Evolutionary conservation across 176 grass and related monocot species (phyloP), one percentile per base, ranked within the genome.

Genomic region (Aegilops speltoides): DNA sequence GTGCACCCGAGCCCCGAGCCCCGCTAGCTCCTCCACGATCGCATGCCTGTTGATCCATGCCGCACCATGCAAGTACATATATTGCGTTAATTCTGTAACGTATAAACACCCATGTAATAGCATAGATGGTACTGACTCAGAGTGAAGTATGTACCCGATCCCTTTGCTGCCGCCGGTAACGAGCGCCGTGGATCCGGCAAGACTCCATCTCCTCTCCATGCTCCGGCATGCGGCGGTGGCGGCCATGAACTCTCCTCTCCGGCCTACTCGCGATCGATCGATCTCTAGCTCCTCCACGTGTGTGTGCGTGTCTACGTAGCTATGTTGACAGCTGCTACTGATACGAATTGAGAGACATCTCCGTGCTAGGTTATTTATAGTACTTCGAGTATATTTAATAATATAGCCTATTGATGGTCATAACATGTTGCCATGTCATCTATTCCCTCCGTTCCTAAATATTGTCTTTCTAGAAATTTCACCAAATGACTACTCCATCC

Each of bases 91-190:
- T 45, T 45, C 70, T 8, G 0, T 7, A 6, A 8, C 26, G 6
- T n/a, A 24, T 14, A 33, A 65, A 17, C 16, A 33, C 3, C 7
- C 29, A 23, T n/a, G n/a, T n/a, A 6, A 45, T 43, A 15, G 11
- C 11, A 73, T 13, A n/a, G 6, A 73, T 13, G 6, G 69, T 43
- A 43, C 4, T 23, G 0, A n/a, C 4, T 69, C 67, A 11, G 32
- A 37, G 69, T 6, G 14, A 41, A 12, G 2, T 73, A 43, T 0
- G 71, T 46, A 74, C 71, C 71, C 71, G 71, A 74, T 74, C n/a
- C 71, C 71, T 74, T 74, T 74, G 71, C 38, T 74, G 38, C 71
- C 71, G 40, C 71, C 71, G 71, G 71, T 74, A 24, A 74, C 71
- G 71, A 74, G 71, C n/a, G 71, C 71, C 71, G 38, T 46, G 13